Conservation (phyloP, 306 rosid genomes). For the Elaeagnus macrophylla region DNA sequence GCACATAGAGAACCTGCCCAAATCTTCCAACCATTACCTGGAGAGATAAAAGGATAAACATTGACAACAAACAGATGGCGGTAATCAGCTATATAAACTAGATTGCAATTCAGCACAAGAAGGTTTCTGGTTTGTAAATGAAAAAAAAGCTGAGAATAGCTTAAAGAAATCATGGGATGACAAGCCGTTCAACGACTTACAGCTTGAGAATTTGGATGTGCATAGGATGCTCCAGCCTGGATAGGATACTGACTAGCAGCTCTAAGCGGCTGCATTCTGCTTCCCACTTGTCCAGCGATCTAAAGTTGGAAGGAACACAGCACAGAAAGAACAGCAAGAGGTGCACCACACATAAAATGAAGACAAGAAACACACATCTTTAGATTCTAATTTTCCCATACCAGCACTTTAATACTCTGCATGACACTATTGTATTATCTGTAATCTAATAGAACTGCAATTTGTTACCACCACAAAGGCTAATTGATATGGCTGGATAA, state of each 20-base stretch:
- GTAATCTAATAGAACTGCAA: neutral
- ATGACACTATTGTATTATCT: neutral
- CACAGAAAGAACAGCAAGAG: too few species aligned
- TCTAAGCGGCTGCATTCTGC: slow-evolving; percentile 55
- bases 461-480: neutral
- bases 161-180: slow-evolving; percentile 9
- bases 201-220: slow-evolving; percentile 58
- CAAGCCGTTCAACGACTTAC: slow-evolving; percentile 43
- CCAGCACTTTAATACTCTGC: neutral
- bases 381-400: neutral
- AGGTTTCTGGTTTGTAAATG: neutral
- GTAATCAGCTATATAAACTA: slow-evolving; percentile 6
- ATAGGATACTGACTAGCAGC: slow-evolving; percentile 58
- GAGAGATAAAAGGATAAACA: slow-evolving; percentile 19
- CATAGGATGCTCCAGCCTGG: slow-evolving; percentile 56
- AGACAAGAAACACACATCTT: too few species aligned
- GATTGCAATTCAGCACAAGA: neutral
- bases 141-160: slow-evolving; percentile 11
- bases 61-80: neutral
- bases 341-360: too few species aligned
- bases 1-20: slow-evolving; percentile 69
- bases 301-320: slow-evolving; percentile 1
- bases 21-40: slow-evolving; percentile 83
- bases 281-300: slow-evolving; percentile 65
- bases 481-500: neutral